These are phyloP conservation scores for Entoloma clypeatum DNA, from an alignment of 1,284 basidiomycete genomes.

Conservation along the genomic window DNA sequence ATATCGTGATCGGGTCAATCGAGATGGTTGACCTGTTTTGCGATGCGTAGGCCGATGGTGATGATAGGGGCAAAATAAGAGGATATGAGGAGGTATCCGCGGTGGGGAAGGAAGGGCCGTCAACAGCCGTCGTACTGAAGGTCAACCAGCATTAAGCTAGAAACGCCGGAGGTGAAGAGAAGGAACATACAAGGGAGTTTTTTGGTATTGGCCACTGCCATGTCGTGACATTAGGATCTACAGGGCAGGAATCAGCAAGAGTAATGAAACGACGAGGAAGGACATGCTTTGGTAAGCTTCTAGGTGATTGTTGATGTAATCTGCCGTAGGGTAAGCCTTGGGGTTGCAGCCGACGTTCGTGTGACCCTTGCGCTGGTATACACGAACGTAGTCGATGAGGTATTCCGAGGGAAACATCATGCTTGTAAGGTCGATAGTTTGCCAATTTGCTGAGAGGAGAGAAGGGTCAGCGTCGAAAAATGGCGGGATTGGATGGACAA, in stretches of 20 bases:
- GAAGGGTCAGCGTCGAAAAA: constrained; percentile 6
- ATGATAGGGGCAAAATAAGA: no score
- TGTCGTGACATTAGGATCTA: constrained; percentile 33
- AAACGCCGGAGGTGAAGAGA: not conserved
- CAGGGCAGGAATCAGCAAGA: not conserved
- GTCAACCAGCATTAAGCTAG: not conserved
- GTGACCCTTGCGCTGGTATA: constrained; percentile 61
- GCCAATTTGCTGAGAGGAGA: constrained; percentile 44
- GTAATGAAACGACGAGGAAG: not conserved
- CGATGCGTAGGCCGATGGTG: no score
- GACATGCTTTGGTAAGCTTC: constrained; percentile 43
- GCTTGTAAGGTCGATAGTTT: constrained; percentile 42
- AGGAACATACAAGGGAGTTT: constrained; percentile 28
- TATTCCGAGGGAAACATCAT: constrained; percentile 63
- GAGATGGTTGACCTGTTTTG: no score
- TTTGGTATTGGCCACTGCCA: constrained; percentile 33
- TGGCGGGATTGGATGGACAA: no score
- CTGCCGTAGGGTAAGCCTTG: constrained; percentile 51
- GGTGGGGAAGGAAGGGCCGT: not conserved
- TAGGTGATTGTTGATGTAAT: constrained; percentile 59
- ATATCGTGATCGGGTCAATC: no score
- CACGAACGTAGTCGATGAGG: constrained; percentile 67
- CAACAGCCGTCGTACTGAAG: constrained; percentile 14
- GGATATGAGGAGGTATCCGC: no score
- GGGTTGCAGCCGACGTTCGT: constrained; percentile 56